phyloP scores from a whole-genome alignment of 2,329 filamentous ascomycete species.

The Penicillium sp. region DNA sequence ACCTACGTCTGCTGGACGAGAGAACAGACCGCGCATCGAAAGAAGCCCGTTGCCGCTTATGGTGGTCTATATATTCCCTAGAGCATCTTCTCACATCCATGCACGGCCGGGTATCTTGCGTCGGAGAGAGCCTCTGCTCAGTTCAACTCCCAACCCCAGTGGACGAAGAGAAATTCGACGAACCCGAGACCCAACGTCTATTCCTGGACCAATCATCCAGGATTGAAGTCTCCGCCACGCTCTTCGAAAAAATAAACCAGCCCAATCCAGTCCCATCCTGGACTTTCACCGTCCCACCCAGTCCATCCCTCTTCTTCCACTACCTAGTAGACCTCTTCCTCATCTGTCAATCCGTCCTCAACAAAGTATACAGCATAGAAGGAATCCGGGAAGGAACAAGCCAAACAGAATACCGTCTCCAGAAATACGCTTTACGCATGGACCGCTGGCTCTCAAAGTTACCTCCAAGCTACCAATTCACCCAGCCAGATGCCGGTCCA shows the following conservation, averaged over 20 bases:
- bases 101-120: slow-evolving; percentile 43
- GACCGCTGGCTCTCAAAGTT: slow-evolving; percentile 39
- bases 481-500: slow-evolving; percentile 18
- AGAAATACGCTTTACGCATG: slow-evolving; percentile 30
- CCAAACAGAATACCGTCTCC: slow-evolving; percentile 35
- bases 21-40: slow-evolving; percentile 38
- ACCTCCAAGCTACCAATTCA: slow-evolving; percentile 36
- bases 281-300: slow-evolving; percentile 24
- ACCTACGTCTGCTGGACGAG: slow-evolving; percentile 40
- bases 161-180: slow-evolving; percentile 38
- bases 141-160: slow-evolving; percentile 38
- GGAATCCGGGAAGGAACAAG: slow-evolving; percentile 31
- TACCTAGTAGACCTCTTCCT: slow-evolving; percentile 37
- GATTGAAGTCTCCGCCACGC: slow-evolving; percentile 26
- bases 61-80: slow-evolving; percentile 46
- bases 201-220: slow-evolving; percentile 25
- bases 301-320: slow-evolving; percentile 39
- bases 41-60: slow-evolving; percentile 43
- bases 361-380: slow-evolving; percentile 42
- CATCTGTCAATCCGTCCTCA: slow-evolving; percentile 40
- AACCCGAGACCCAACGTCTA: slow-evolving; percentile 25
- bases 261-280: slow-evolving; percentile 17
- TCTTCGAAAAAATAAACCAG: slow-evolving; percentile 24
- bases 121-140: slow-evolving; percentile 40
- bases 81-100: slow-evolving; percentile 45